Percentiles rank a stretch among this genome's conserved stretches.
Conservation (phyloP, 352 stramenopile species). For the Pythium sp. region DNA sequence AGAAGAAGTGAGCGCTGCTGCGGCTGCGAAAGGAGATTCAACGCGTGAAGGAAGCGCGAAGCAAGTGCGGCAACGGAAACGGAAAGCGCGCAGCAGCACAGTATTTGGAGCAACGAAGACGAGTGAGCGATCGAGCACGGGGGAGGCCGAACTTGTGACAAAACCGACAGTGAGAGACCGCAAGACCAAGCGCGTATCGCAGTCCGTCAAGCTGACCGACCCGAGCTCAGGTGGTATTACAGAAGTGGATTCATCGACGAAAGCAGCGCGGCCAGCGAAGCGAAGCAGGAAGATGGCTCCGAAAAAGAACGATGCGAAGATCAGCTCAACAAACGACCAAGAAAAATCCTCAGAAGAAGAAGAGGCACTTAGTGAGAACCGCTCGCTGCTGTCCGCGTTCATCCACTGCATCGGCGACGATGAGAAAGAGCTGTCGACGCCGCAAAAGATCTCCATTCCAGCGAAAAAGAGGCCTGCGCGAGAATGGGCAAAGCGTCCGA, state of each 20-base stretch:
- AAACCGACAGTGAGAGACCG: neutral
- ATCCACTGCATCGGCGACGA: slow-evolving; percentile 6
- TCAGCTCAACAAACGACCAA: neutral
- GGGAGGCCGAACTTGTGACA: neutral
- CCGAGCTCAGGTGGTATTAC: neutral
- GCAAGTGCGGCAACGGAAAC: neutral
- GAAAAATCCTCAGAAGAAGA: neutral
- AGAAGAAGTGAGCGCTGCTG: neutral
- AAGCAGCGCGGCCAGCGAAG: slow-evolving; percentile 36
- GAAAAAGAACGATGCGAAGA: neutral
- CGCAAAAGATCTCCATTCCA: slow-evolving; percentile 15
- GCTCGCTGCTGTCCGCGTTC: slow-evolving; percentile 14
- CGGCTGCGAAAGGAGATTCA: neutral
- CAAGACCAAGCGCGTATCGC: neutral
- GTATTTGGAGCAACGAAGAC: neutral
- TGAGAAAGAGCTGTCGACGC: slow-evolving; percentile 3
- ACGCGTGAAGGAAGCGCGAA: neutral
- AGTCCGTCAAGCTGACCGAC: neutral
- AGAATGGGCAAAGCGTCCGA: neutral
- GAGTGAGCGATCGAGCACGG: neutral
- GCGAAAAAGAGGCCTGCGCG: slow-evolving; percentile 9
- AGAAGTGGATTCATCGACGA: slow-evolving; percentile 26
- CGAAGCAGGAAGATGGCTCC: neutral
- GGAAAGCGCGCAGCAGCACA: neutral
- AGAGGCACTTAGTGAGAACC: neutral